Base-by-base conservation (phyloP, 192 early-diverging fungal genomes). In the Diversispora eburnea region DNA sequence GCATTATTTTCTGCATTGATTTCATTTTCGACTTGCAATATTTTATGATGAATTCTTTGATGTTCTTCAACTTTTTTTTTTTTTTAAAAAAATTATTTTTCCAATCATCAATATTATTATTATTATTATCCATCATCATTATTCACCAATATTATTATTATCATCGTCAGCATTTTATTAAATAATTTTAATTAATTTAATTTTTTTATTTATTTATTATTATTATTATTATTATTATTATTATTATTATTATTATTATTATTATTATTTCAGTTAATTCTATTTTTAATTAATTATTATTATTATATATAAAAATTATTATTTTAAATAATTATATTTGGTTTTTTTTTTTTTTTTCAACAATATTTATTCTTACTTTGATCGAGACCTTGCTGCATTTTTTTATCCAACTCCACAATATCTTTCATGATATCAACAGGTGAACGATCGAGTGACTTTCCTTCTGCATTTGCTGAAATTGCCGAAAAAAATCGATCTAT, bases 11-110 rank as follows among this genome's bases (percentile, higher is more conserved):
- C 74, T 5, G 33, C 59, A 13, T 81, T 76, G n/a, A 84, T 81
- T 47, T 81, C 80, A 33, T 79, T 76, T 60, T 79, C 77, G 8
- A 79, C 74, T 63, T 73, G 76, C 8, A 74, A 74, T 20, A 84
- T 79, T 49, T 74, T 75, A 12, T 61, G 48, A 45, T 84, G 82
- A 58, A 67, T 68, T 41, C 39, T 54, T 61, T 84, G 82, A 66
- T 84, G 82, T 60, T 84, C 80, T 47, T 79, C 78, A 56, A 84
- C 82, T 84, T 57, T 64, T 19, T 41, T 17, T 54, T 55, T 54
- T 68, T 39, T 55, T 0, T 12, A 39, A n/a, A n/a, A n/a, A n/a
- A n/a, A n/a, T n/a, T n/a, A n/a, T n/a, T n/a, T n/a, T n/a, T n/a
- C n/a, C n/a, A n/a, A n/a, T n/a, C n/a, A 33, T 20, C 8, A 20